phyloP scores from a whole-genome alignment of 768 basidiomycete species.

The Auriscalpium vulgare region DNA sequence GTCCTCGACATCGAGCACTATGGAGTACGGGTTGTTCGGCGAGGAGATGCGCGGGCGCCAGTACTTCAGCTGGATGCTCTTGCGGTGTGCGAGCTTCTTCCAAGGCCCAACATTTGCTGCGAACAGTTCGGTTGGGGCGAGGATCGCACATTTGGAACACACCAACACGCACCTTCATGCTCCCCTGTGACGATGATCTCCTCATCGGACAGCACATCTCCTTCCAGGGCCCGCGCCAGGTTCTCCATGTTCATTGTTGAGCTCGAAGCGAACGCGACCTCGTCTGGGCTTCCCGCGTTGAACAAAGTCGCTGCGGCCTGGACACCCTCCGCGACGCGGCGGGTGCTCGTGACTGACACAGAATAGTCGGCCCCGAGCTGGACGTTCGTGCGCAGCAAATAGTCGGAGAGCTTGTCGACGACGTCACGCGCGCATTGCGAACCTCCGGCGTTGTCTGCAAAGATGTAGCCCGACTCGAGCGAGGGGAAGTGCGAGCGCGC shows the following conservation, averaged over 20 bases:
- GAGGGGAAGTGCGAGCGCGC: conserved; percentile 59
- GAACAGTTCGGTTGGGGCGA: background rate
- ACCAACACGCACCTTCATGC: conserved; percentile 53
- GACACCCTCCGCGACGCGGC: conserved; percentile 42
- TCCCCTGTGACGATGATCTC: conserved; percentile 76
- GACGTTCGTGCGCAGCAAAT: conserved; percentile 63
- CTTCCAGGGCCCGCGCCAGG: conserved; percentile 53
- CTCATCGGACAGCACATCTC: conserved; percentile 46
- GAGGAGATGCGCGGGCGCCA: conserved; percentile 40
- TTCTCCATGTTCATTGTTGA: conserved; percentile 67
- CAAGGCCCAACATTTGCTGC: conserved; percentile 69
- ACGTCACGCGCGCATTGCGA: conserved; percentile 53
- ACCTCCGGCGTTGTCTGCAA: conserved; percentile 72
- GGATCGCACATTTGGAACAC: background rate
- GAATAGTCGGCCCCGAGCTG: conserved; percentile 69
- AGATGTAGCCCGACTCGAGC: conserved; percentile 51
- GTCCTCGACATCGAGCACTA: conserved; percentile 43
- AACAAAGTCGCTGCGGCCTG: conserved; percentile 49
- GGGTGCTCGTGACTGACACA: conserved; percentile 43
- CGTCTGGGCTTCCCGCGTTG: conserved; percentile 52
- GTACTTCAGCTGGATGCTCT: conserved; percentile 44
- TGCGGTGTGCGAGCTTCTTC: conserved; percentile 62
- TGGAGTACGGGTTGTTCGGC: conserved; percentile 56
- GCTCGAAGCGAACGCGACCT: conserved; percentile 61
- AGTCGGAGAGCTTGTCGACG: conserved; percentile 55